Evolutionary conservation across 179 eudicot species (phyloP).

Genomic region (Nepenthes alata): DNA sequence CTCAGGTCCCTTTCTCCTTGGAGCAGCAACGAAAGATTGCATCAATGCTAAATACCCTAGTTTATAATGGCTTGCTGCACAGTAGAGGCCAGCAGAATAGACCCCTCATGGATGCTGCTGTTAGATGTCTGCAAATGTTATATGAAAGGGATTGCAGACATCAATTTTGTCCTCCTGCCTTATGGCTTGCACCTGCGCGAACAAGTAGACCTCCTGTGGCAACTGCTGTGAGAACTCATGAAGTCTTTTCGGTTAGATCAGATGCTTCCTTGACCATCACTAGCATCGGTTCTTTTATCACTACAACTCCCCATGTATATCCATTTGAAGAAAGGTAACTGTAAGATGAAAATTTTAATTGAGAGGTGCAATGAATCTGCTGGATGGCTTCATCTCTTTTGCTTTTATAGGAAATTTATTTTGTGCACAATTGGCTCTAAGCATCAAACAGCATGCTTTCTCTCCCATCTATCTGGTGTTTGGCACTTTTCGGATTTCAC

Average conservation of each 20-base stretch:
- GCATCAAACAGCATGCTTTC: neutral
- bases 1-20: constrained; percentile 75
- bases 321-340: constrained; percentile 90
- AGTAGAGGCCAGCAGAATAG: constrained; percentile 26
- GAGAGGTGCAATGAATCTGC: neutral
- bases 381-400: neutral
- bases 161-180: constrained; percentile 69
- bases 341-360: neutral
- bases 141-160: constrained; percentile 96
- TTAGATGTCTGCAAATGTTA: constrained; percentile 76
- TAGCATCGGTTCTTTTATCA: constrained; percentile 57
- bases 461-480: neutral
- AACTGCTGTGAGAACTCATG: constrained; percentile 86
- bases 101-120: constrained; percentile 61
- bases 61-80: constrained; percentile 59
- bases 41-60: constrained; percentile 80
- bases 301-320: constrained; percentile 71
- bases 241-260: constrained; percentile 38
- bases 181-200: constrained; percentile 90
- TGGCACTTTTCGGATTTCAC: no score
- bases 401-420: neutral
- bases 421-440: neutral
- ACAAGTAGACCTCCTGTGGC: constrained; percentile 80
- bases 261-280: constrained; percentile 45
- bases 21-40: constrained; percentile 83